Evolutionary conservation across 78 protist species (phyloP).

Genomic region (Polysphondylium violaceum): DNA sequence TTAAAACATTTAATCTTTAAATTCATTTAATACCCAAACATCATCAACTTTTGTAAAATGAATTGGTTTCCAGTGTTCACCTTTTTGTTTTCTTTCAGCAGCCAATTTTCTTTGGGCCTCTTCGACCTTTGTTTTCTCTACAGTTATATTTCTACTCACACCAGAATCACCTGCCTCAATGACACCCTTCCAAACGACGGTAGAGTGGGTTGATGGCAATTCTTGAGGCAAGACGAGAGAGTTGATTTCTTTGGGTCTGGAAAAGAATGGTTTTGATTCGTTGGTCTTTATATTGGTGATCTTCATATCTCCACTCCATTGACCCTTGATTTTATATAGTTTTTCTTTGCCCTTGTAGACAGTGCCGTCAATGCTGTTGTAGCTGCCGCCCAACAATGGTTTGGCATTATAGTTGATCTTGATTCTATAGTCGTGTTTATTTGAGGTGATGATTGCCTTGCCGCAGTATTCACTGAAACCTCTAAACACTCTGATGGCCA

Average conservation of each 20-base stretch:
- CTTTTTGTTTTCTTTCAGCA: slow-evolving; percentile 26
- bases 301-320: slow-evolving; percentile 58
- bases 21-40: slow-evolving; percentile 30
- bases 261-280: slow-evolving; percentile 13
- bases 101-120: slow-evolving; percentile 75
- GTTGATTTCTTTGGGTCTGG: neutral
- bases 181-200: slow-evolving; percentile 44
- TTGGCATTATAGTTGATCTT: slow-evolving; percentile 24
- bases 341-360: slow-evolving; percentile 65
- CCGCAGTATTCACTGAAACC: slow-evolving; percentile 46
- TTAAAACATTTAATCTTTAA: slow-evolving; percentile 3
- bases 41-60: slow-evolving; percentile 30
- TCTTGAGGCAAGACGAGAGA: neutral
- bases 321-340: slow-evolving; percentile 32
- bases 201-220: slow-evolving; percentile 45
- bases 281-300: slow-evolving; percentile 34
- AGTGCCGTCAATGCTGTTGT: slow-evolving; percentile 35
- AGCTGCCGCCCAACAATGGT: slow-evolving; percentile 48
- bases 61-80: slow-evolving; percentile 37
- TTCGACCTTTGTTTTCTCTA: slow-evolving; percentile 58
- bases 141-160: slow-evolving; percentile 6
- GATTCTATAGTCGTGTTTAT: slow-evolving; percentile 5
- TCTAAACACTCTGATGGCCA: slow-evolving; percentile 63
- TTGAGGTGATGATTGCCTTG: neutral
- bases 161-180: slow-evolving; percentile 20